Conservation (phyloP, 352 stramenopile species). For the Globisporangium camurandrum region DNA sequence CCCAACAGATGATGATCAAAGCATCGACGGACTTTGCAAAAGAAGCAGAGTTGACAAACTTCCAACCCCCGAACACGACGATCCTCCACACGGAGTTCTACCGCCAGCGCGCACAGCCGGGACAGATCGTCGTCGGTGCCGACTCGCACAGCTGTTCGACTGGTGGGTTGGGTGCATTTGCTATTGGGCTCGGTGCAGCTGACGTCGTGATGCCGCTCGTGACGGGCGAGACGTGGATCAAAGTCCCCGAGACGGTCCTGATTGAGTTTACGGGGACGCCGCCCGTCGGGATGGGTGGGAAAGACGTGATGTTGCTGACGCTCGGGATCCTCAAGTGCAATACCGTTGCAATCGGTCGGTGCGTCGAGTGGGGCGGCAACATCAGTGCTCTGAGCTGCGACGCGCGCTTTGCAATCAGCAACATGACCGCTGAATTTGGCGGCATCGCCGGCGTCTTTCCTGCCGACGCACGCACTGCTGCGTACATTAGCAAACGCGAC, state of each 20-base stretch:
- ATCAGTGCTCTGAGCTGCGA: conserved; percentile 71
- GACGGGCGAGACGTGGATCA: conserved; percentile 84
- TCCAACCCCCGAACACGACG: conserved; percentile 79
- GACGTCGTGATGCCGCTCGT: conserved; percentile 83
- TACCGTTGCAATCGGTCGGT: conserved; percentile 71
- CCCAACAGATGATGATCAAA: conserved; percentile 87
- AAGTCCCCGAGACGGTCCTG: conserved; percentile 82
- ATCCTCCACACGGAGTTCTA: conserved; percentile 87
- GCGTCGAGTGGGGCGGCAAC: conserved; percentile 78
- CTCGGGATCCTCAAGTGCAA: conserved; percentile 83
- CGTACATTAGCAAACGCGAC: conserved; percentile 66
- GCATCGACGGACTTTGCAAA: conserved; percentile 74
- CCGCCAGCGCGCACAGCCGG: conserved; percentile 72
- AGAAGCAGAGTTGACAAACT: conserved; percentile 73
- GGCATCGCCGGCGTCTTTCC: conserved; percentile 81
- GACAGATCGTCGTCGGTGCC: conserved; percentile 77
- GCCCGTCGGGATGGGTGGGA: conserved; percentile 68
- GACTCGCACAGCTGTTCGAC: conserved; percentile 79
- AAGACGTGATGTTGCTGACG: conserved; percentile 85
- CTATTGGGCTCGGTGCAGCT: conserved; percentile 63
- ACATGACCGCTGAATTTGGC: conserved; percentile 85
- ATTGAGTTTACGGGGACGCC: conserved; percentile 72
- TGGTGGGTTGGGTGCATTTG: conserved; percentile 69
- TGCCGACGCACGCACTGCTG: conserved; percentile 62
- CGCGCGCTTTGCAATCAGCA: conserved; percentile 75